These are phyloP conservation scores for Passalora sequoiae DNA, from an alignment of 2,329 filamentous ascomycete species.

Conservation along the genomic window DNA sequence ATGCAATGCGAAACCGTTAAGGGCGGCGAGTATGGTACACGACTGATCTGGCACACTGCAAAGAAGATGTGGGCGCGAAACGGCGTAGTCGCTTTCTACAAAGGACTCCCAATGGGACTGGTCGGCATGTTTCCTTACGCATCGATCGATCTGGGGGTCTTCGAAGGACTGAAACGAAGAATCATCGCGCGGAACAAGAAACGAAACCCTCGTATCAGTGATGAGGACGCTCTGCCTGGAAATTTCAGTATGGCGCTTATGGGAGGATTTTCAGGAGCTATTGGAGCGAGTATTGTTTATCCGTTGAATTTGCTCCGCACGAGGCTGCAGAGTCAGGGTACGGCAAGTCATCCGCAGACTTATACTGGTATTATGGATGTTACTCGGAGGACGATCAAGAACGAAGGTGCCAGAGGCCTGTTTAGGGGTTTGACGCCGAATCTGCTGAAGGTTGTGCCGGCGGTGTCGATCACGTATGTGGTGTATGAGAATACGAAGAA, in stretches of 20 bases:
- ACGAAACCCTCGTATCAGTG: conserved; percentile 49
- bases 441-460: conserved; percentile 89
- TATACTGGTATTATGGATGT: conserved; percentile 92
- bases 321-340: conserved; percentile 81
- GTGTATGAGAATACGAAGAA: conserved; percentile 88
- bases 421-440: conserved; percentile 96
- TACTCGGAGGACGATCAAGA: conserved; percentile 70
- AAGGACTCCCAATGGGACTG: conserved; percentile 87
- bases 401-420: conserved; percentile 77
- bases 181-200: conserved; percentile 64
- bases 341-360: conserved; percentile 71
- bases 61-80: conserved; percentile 79
- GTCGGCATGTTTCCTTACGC: conserved; percentile 97
- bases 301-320: conserved; percentile 91
- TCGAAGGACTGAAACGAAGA: conserved; percentile 80
- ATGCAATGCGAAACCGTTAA: conserved; percentile 93
- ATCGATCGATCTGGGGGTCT: conserved; percentile 92
- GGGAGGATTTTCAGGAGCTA: conserved; percentile 83
- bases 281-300: conserved; percentile 91
- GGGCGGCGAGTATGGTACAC: conserved; percentile 76
- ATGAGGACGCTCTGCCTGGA: conserved; percentile 69
- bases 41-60: conserved; percentile 74
- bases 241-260: conserved; percentile 83
- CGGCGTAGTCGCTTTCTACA: conserved; percentile 73
- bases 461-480: conserved; percentile 87